phyloP scores from a whole-genome alignment of 139 green algal species.

The Mesotaenium endlicherianum region DNA sequence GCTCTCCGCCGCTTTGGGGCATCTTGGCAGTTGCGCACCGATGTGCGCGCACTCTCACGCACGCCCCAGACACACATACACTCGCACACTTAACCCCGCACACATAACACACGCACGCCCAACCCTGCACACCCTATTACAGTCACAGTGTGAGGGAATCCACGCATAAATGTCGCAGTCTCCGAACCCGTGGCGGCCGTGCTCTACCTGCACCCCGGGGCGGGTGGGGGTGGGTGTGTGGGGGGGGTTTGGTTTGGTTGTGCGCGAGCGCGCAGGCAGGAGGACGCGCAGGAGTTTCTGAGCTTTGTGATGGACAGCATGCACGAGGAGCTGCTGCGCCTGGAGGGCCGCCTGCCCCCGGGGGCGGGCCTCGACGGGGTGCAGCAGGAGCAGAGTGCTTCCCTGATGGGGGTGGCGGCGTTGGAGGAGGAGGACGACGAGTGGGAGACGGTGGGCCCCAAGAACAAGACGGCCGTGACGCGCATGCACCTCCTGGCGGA shows the following conservation, averaged over 20 bases:
- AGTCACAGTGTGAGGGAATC: not conserved
- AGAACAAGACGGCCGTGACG: slow-evolving; percentile 41
- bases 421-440: slow-evolving; percentile 28
- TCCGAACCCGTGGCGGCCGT: not conserved
- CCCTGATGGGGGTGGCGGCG: not conserved
- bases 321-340: slow-evolving; percentile 37
- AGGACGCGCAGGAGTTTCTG: slow-evolving; percentile 53
- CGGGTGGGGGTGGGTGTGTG: not conserved
- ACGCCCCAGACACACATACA: not conserved
- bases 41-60: too few relatives aligned
- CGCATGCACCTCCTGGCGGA: slow-evolving; percentile 14
- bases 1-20: not conserved
- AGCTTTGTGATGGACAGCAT: slow-evolving; percentile 41
- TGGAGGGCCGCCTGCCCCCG: not conserved
- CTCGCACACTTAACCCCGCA: not conserved
- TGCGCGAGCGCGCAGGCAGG: slow-evolving; percentile 15
- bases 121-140: not conserved
- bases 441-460: slow-evolving; percentile 50
- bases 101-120: not conserved
- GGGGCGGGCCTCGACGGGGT: not conserved
- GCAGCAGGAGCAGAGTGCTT: not conserved
- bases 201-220: not conserved
- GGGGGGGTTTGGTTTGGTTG: not conserved
- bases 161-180: not conserved
- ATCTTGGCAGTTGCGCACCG: not conserved